Evolutionary conservation across 164 flowering plant genomes (phyloP).

Genomic region (Annona cherimola): DNA sequence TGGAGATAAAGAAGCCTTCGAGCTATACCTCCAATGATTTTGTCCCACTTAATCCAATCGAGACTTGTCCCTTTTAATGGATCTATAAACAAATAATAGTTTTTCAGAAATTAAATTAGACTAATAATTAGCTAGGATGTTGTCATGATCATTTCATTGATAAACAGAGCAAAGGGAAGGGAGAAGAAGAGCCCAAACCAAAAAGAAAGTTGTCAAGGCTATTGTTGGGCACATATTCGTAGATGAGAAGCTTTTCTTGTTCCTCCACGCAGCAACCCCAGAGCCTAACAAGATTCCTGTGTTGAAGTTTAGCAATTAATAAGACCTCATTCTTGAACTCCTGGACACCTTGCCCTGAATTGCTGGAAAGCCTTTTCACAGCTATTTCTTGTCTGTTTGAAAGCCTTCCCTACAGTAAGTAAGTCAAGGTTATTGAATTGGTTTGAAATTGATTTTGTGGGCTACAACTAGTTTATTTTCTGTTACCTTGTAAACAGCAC

Average conservation of each 20-base stretch:
- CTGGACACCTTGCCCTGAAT: too few species aligned
- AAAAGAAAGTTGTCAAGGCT: conserved; percentile 31
- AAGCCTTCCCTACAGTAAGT: conserved; percentile 23
- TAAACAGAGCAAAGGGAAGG: not conserved
- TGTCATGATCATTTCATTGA: not conserved
- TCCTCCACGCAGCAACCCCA: conserved; percentile 32
- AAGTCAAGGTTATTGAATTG: not conserved
- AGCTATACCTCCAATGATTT: conserved; percentile 37
- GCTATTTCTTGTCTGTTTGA: conserved; percentile 32
- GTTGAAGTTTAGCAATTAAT: conserved; percentile 40
- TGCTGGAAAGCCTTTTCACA: conserved; percentile 14
- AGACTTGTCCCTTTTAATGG: not conserved
- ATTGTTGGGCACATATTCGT: conserved; percentile 33
- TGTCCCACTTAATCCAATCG: conserved; percentile 22
- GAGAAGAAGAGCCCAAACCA: conserved; percentile 12
- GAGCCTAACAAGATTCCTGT: conserved; percentile 36
- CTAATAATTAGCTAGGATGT: not conserved
- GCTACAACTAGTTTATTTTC: too few species aligned
- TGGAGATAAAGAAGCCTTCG: conserved; percentile 59
- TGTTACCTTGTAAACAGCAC: conserved; percentile 9
- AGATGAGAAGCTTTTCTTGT: conserved; percentile 34
- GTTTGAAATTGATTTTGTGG: too few species aligned
- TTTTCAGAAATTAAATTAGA: not conserved
- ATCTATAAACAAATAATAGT: not conserved
- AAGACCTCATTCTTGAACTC: too few species aligned